A percentile compares a stretch with the other conserved stretches of the same genome.
phyloP scores from a whole-genome alignment of 2,329 filamentous ascomycete species.

The Apiospora pterosperma region DNA sequence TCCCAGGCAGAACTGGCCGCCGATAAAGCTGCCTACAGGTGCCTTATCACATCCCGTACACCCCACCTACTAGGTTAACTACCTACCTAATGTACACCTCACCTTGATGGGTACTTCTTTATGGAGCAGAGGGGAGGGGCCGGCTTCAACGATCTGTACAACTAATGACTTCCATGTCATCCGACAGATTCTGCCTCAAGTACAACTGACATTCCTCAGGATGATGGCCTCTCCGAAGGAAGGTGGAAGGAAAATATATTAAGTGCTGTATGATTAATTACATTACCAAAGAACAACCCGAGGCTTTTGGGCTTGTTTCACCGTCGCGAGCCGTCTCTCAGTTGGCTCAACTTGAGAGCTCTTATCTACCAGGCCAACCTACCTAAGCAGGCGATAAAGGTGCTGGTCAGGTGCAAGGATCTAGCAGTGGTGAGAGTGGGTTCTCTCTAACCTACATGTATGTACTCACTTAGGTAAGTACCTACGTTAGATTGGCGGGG shows the following conservation, averaged over 20 bases:
- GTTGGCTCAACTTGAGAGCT: slow-evolving; percentile 1
- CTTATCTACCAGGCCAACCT: slow-evolving; percentile 9
- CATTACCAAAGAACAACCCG: neutral
- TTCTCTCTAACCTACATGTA: no score
- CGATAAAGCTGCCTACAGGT: neutral
- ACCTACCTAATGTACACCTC: neutral
- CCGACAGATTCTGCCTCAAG: neutral
- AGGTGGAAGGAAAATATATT: neutral
- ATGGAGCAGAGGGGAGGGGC: neutral
- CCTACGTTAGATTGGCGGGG: neutral
- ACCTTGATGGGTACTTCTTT: neutral
- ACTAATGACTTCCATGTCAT: neutral
- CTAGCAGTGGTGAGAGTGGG: neutral
- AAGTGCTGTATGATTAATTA: no score
- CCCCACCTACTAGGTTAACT: no score
- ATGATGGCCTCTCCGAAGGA: neutral
- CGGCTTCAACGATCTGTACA: neutral
- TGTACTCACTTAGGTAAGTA: no score
- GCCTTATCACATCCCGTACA: neutral
- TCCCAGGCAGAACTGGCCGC: neutral
- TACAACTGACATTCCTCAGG: neutral
- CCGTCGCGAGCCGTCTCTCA: neutral
- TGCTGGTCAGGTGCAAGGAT: slow-evolving; percentile 9
- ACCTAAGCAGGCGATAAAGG: slow-evolving; percentile 11
- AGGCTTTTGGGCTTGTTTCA: neutral